Evolutionary conservation across 495 filamentous ascomycete genomes (phyloP).

Genomic region (Mycothermus thermophilus): DNA sequence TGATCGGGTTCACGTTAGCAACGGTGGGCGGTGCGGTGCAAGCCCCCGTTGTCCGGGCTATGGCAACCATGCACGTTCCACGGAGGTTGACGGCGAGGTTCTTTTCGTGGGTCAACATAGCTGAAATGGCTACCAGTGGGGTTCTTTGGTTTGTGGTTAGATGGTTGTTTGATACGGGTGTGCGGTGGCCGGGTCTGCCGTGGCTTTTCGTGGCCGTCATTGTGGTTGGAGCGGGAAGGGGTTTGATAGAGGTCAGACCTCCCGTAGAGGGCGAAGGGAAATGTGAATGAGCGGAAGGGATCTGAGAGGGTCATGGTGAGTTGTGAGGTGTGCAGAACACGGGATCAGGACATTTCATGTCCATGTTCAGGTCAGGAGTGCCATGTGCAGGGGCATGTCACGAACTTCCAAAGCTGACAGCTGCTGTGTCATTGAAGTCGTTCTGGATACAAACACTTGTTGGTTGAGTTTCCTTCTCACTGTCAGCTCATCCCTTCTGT

Average conservation of each 20-base stretch:
- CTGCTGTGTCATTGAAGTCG: too few species aligned
- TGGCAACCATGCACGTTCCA: slow-evolving; percentile 39
- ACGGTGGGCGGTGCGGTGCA: slow-evolving; percentile 43
- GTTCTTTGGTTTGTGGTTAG: slow-evolving; percentile 41
- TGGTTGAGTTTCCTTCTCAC: too few species aligned
- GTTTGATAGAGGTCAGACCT: slow-evolving; percentile 30
- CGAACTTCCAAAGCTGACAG: too few species aligned
- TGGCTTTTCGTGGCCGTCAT: slow-evolving; percentile 38
- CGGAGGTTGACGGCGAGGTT: slow-evolving; percentile 41
- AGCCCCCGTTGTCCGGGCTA: slow-evolving; percentile 26
- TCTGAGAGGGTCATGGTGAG: too few species aligned
- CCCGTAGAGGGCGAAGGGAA: slow-evolving; percentile 21
- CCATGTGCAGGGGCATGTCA: too few species aligned
- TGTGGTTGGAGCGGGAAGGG: slow-evolving; percentile 25
- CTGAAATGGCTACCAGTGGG: slow-evolving; percentile 41
- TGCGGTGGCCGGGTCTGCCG: slow-evolving; percentile 40
- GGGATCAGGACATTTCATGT: too few species aligned
- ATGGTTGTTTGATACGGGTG: slow-evolving; percentile 37
- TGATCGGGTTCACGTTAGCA: slow-evolving; percentile 40
- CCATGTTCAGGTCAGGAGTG: too few species aligned
- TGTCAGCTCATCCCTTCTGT: too few species aligned
- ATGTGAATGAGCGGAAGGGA: too few species aligned
- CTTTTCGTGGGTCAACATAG: slow-evolving; percentile 42
- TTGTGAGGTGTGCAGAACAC: too few species aligned
- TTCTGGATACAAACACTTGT: too few species aligned